phyloP scores from a whole-genome alignment of 768 basidiomycete genomes.

The Psilocybe sp. region DNA sequence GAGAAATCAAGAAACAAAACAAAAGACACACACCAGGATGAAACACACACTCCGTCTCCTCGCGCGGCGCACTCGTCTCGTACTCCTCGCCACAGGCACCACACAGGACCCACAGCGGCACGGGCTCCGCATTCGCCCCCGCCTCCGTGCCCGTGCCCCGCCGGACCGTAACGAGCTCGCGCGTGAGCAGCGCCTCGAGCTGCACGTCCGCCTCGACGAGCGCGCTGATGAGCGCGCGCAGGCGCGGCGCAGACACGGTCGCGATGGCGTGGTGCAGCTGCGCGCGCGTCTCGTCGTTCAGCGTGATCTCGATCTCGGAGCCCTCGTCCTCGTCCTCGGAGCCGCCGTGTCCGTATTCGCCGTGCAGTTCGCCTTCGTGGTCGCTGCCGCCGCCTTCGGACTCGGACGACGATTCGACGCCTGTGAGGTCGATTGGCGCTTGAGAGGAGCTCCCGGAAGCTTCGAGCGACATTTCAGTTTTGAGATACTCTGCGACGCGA shows the following conservation, averaged over 20 bases:
- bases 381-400: slow-evolving; percentile 17
- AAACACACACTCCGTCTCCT: slow-evolving; percentile 42
- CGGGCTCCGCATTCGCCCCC: slow-evolving; percentile 30
- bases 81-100: slow-evolving; percentile 46
- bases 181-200: slow-evolving; percentile 39
- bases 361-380: slow-evolving; percentile 20
- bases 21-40: slow-evolving; percentile 42
- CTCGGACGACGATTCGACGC: slow-evolving; percentile 33
- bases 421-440: slow-evolving; percentile 38
- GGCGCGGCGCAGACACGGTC: slow-evolving; percentile 38
- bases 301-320: slow-evolving; percentile 33
- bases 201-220: slow-evolving; percentile 38
- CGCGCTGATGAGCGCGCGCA: slow-evolving; percentile 37
- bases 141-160: slow-evolving; percentile 20
- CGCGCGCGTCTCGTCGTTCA: slow-evolving; percentile 38
- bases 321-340: slow-evolving; percentile 22
- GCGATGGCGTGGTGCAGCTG: slow-evolving; percentile 42
- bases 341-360: slow-evolving; percentile 14
- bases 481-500: too few relatives aligned
- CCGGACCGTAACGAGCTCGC: slow-evolving; percentile 40
- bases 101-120: slow-evolving; percentile 46
- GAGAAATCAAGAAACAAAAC: not conserved
- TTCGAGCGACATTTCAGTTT: too few relatives aligned
- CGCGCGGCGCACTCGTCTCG: slow-evolving; percentile 35
- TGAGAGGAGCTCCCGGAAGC: too few relatives aligned